Conservation (phyloP, 2,329 filamentous ascomycete genomes). For the Trichoderma aggressivum region DNA sequence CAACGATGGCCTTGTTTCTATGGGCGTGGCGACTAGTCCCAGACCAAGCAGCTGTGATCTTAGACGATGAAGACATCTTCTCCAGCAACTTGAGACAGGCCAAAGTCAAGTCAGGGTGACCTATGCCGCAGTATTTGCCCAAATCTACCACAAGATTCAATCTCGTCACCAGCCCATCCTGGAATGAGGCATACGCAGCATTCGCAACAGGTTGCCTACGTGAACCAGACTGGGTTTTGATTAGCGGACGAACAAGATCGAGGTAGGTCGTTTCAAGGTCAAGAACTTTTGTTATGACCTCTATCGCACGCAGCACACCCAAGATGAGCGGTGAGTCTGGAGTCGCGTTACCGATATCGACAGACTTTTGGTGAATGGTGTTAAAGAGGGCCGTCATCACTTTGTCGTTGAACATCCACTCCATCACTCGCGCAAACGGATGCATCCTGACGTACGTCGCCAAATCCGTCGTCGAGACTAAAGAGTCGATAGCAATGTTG, state of each 20-base stretch:
- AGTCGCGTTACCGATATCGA: conserved; percentile 67
- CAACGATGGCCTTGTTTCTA: conserved; percentile 81
- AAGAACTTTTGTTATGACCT: conserved; percentile 78
- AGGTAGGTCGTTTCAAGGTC: conserved; percentile 89
- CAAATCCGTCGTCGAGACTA: conserved; percentile 71
- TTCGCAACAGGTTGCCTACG: conserved; percentile 60
- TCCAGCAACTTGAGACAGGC: conserved; percentile 79
- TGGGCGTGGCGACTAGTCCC: conserved; percentile 60
- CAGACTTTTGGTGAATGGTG: conserved; percentile 71
- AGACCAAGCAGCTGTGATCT: conserved; percentile 67
- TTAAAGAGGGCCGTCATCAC: conserved; percentile 77
- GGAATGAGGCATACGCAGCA: conserved; percentile 79
- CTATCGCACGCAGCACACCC: conserved; percentile 73
- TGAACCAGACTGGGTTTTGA: conserved; percentile 63
- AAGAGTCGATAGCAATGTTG: conserved; percentile 68
- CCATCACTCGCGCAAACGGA: conserved; percentile 92
- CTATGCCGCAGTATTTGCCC: conserved; percentile 81
- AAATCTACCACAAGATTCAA: conserved; percentile 76
- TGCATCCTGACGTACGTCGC: conserved; percentile 81
- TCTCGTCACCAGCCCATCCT: conserved; percentile 83
- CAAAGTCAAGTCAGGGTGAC: conserved; percentile 75
- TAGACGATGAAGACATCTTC: conserved; percentile 79
- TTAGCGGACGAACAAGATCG: conserved; percentile 76
- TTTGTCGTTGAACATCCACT: conserved; percentile 95
- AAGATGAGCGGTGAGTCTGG: conserved; percentile 79